phyloP scores from a whole-genome alignment of 2,329 filamentous ascomycete genomes.

The Claviceps digitariae region DNA sequence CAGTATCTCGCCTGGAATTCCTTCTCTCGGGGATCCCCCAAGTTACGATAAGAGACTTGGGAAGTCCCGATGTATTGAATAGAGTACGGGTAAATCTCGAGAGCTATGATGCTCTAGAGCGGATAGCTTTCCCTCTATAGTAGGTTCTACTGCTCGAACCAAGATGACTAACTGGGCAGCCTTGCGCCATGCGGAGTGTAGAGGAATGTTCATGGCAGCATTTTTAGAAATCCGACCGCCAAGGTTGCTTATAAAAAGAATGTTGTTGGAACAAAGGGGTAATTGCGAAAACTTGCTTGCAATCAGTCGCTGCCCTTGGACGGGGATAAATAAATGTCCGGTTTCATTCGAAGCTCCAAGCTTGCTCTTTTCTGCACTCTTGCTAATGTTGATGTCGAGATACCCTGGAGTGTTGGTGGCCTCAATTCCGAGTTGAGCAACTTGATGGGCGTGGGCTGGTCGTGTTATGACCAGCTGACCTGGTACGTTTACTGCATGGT shows the following conservation, averaged over 20 bases:
- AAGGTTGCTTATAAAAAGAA: background rate
- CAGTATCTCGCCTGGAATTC: background rate
- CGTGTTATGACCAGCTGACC: background rate
- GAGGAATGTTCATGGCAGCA: background rate
- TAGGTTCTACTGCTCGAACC: background rate
- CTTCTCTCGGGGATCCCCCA: background rate
- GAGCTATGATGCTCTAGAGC: background rate
- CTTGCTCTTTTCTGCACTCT: background rate
- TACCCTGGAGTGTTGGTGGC: background rate
- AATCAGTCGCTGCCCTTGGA: background rate
- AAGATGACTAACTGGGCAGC: background rate
- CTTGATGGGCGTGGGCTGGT: background rate
- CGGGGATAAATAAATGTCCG: background rate
- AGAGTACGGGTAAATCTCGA: background rate
- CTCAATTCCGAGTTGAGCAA: background rate
- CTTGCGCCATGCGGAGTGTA: conserved; percentile 1
- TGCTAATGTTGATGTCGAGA: background rate
- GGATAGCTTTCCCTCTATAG: background rate
- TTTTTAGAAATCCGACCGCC: background rate
- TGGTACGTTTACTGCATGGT: background rate
- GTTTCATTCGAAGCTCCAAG: background rate
- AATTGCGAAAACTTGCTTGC: background rate
- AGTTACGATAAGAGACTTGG: background rate
- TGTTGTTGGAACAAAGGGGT: background rate
- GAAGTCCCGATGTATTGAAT: background rate